Conservation (phyloP, 129 eudicot genomes). For the Heracleum sosnowskyi region DNA sequence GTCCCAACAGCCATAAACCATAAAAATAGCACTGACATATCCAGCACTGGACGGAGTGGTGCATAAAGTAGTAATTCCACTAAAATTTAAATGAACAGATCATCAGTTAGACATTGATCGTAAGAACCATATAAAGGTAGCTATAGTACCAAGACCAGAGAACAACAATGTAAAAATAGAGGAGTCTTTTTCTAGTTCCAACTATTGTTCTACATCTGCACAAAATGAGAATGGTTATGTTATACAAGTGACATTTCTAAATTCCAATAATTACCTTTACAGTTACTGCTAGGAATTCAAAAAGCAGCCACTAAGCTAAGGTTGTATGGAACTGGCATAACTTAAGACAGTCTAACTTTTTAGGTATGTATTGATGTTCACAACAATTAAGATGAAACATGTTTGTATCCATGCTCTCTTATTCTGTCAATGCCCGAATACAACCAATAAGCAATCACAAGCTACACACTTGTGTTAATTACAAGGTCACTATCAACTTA, state of each 20-base stretch:
- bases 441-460: neutral
- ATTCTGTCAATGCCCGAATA: neutral
- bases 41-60: slow-evolving; percentile 54
- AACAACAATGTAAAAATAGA: neutral
- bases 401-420: neutral
- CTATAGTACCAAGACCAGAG: neutral
- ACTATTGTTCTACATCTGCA: neutral
- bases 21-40: slow-evolving; percentile 53
- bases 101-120: neutral
- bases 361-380: neutral
- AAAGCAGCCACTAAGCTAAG: neutral
- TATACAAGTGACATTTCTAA: neutral
- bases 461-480: neutral
- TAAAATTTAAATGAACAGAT: slow-evolving; percentile 15
- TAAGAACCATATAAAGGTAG: neutral
- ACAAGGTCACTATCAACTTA: neutral
- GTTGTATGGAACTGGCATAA: neutral
- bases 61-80: slow-evolving; percentile 67
- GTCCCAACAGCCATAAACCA: slow-evolving; percentile 83
- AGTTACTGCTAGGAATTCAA: neutral
- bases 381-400: neutral
- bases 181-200: neutral
- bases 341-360: neutral
- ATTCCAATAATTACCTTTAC: neutral
- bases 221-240: neutral